These are phyloP conservation scores for Neurospora crassa DNA, from an alignment of 2,329 filamentous ascomycete genomes.

Conservation along the genomic window DNA sequence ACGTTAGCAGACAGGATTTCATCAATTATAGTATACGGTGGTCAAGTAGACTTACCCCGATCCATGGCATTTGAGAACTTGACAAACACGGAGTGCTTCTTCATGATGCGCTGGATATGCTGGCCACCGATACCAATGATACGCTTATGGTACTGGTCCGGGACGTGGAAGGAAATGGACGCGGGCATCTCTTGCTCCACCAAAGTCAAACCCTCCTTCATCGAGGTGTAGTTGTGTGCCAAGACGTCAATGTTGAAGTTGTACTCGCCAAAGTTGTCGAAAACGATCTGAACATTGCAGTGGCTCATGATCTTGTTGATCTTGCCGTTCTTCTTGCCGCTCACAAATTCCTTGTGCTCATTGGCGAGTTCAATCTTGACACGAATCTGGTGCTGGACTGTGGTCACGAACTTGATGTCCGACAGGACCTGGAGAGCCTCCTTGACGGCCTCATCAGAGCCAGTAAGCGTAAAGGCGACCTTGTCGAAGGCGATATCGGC, in stretches of 20 bases:
- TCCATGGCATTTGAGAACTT: constrained; percentile 99
- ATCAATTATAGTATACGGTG: not conserved
- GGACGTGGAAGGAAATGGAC: constrained; percentile 97
- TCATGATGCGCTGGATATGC: constrained; percentile 99
- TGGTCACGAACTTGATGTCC: constrained; percentile 79
- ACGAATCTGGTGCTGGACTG: constrained; percentile 82
- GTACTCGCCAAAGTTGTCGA: constrained; percentile 98
- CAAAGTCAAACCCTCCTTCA: constrained; percentile 82
- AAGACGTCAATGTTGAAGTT: constrained; percentile 99
- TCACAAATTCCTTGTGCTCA: constrained; percentile 99
- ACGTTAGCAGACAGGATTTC: not conserved
- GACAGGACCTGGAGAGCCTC: constrained; percentile 90
- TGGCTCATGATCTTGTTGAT: constrained; percentile 99
- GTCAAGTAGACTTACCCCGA: constrained; percentile 45
- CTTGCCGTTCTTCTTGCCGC: constrained; percentile 99
- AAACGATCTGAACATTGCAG: constrained; percentile 98
- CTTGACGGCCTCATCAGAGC: constrained; percentile 93
- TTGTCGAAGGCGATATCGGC: constrained; percentile 94
- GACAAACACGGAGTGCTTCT: constrained; percentile 99
- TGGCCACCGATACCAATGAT: constrained; percentile 98
- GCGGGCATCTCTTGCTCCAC: constrained; percentile 99
- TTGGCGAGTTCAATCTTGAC: constrained; percentile 99
- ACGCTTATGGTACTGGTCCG: constrained; percentile 97
- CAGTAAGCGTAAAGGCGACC: constrained; percentile 85
- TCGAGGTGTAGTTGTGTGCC: constrained; percentile 82